phyloP scores from a whole-genome alignment of 2,329 filamentous ascomycete species.

The Hypoxylon sp. region DNA sequence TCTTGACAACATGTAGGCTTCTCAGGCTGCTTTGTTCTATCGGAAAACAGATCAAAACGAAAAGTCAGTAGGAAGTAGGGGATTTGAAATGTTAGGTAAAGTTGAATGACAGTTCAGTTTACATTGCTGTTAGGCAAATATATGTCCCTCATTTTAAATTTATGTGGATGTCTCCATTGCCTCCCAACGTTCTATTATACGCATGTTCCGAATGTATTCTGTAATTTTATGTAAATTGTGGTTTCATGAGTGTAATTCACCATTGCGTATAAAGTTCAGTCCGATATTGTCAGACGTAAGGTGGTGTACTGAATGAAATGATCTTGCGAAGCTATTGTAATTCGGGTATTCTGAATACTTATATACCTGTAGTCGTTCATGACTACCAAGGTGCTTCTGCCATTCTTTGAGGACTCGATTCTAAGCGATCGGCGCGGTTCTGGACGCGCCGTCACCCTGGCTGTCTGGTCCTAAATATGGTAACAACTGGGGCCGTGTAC shows the following conservation, averaged over 20 bases:
- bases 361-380: neutral
- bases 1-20: slow-evolving; percentile 57
- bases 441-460: neutral
- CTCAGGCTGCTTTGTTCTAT: no score
- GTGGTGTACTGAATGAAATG: no score
- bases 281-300: no score
- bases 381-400: neutral
- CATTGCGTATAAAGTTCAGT: no score
- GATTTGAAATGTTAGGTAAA: neutral
- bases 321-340: no score
- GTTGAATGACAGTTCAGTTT: neutral
- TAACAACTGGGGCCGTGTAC: neutral
- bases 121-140: neutral
- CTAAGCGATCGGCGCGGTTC: neutral
- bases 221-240: no score
- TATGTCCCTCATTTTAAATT: neutral
- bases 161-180: no score
- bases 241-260: no score
- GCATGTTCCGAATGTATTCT: no score
- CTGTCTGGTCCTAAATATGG: neutral
- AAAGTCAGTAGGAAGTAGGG: neutral
- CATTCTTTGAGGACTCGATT: neutral
- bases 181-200: no score
- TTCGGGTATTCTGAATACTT: no score
- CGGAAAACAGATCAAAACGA: neutral